Conservation (phyloP, 345 rosid genomes). For the Salix purpurea region DNA sequence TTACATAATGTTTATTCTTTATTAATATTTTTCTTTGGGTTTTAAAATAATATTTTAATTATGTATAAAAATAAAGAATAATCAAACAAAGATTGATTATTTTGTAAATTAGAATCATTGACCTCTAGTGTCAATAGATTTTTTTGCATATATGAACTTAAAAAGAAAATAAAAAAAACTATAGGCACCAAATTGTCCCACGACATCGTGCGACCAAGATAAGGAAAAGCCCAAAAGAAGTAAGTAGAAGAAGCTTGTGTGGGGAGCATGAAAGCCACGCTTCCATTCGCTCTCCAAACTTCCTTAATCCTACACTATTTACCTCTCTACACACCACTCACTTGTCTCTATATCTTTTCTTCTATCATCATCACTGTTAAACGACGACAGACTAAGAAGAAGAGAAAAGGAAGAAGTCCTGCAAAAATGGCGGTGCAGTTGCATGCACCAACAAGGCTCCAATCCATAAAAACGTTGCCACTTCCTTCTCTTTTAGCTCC, state of each 20-base stretch:
- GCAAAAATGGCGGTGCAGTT: constrained; percentile 34
- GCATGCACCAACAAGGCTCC: constrained; percentile 27
- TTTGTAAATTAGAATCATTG: too few species aligned
- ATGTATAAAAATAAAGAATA: too few species aligned
- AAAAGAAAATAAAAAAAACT: neutral
- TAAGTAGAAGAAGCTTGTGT: constrained; percentile 6
- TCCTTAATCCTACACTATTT: neutral
- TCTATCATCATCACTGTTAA: neutral
- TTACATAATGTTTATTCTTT: too few species aligned
- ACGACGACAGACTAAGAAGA: neutral
- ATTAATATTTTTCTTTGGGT: too few species aligned
- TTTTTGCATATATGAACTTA: neutral
- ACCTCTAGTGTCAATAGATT: neutral
- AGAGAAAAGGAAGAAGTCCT: too few species aligned
- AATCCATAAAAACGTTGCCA: constrained; percentile 7
- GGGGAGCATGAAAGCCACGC: constrained; percentile 43
- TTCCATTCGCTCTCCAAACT: constrained; percentile 19
- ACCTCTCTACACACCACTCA: constrained; percentile 5
- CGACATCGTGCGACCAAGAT: neutral
- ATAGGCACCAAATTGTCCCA: neutral
- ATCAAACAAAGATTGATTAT: too few species aligned
- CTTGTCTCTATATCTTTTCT: constrained; percentile 29
- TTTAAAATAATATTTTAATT: too few species aligned
- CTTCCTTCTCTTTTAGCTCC: constrained; percentile 36
- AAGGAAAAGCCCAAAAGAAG: neutral